A percentile compares a stretch with the other conserved stretches of the same genome.
Evolutionary conservation across 2,329 filamentous ascomycete species (phyloP).

Genomic region (Parastagonospora avenae): DNA sequence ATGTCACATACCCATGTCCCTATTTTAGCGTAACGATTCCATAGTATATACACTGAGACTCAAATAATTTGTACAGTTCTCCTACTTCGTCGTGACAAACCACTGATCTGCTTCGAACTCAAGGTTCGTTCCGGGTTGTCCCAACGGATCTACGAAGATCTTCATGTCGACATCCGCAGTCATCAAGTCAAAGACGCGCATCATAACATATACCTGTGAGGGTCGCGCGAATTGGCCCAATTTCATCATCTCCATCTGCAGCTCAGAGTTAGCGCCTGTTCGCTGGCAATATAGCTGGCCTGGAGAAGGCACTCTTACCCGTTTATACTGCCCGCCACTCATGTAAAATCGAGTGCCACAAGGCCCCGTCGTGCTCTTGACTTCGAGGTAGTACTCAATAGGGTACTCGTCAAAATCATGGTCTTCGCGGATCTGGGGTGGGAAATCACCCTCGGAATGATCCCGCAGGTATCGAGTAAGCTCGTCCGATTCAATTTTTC

Average conservation of each 20-base stretch:
- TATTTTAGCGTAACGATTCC: too few relatives aligned
- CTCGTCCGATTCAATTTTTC: constrained; percentile 42
- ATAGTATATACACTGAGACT: too few relatives aligned
- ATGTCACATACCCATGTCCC: too few relatives aligned
- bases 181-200: constrained; percentile 11
- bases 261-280: neutral
- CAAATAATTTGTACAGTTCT: neutral
- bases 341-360: constrained; percentile 54
- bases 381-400: constrained; percentile 56
- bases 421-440: constrained; percentile 38
- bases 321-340: constrained; percentile 52
- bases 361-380: constrained; percentile 54
- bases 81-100: constrained; percentile 3
- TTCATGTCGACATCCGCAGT: constrained; percentile 4
- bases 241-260: constrained; percentile 14
- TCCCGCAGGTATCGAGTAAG: constrained; percentile 43
- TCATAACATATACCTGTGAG: constrained; percentile 49
- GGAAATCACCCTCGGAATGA: constrained; percentile 16
- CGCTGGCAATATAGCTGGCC: neutral
- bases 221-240: constrained; percentile 62
- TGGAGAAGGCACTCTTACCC: constrained; percentile 18
- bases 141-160: constrained; percentile 11
- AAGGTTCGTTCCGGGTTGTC: constrained; percentile 4
- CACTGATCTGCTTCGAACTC: constrained; percentile 12
- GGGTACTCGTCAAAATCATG: constrained; percentile 28